phyloP scores from a whole-genome alignment of 164 flowering plant species.

The Stephania yunnanensis region DNA sequence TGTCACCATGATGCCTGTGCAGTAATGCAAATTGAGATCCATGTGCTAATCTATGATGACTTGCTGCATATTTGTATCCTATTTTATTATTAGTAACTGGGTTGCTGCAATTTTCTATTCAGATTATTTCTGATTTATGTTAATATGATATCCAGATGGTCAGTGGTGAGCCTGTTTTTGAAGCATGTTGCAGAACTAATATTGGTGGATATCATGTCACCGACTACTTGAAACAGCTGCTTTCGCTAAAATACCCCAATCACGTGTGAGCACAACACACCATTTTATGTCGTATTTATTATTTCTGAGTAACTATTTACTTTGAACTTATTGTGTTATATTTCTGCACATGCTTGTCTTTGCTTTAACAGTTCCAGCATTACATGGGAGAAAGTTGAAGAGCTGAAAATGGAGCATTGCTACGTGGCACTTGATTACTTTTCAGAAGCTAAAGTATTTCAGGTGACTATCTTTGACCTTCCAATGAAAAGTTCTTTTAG shows the following conservation, averaged over 20 bases:
- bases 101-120: background rate
- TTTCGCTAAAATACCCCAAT: conserved; percentile 86
- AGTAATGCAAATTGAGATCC: background rate
- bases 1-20: background rate
- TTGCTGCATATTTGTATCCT: background rate
- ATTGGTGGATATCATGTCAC: conserved; percentile 94
- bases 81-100: background rate
- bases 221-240: conserved; percentile 91
- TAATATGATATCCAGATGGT: conserved; percentile 48
- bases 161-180: conserved; percentile 80
- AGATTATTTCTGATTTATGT: background rate
- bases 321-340: no score
- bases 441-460: conserved; percentile 65
- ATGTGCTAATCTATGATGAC: background rate
- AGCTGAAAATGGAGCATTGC: conserved; percentile 94
- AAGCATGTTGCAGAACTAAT: conserved; percentile 79
- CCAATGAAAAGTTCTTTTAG: background rate
- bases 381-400: conserved; percentile 98
- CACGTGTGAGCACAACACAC: conserved; percentile 55
- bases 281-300: background rate
- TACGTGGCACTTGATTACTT: conserved; percentile 81
- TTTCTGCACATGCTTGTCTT: conserved; percentile 5
- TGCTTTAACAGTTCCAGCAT: conserved; percentile 47
- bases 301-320: background rate
- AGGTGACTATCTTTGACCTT: conserved; percentile 36